Evolutionary conservation across 805 yeast genomes (phyloP).

Genomic region (Wickerhamomyces rabaulensis): DNA sequence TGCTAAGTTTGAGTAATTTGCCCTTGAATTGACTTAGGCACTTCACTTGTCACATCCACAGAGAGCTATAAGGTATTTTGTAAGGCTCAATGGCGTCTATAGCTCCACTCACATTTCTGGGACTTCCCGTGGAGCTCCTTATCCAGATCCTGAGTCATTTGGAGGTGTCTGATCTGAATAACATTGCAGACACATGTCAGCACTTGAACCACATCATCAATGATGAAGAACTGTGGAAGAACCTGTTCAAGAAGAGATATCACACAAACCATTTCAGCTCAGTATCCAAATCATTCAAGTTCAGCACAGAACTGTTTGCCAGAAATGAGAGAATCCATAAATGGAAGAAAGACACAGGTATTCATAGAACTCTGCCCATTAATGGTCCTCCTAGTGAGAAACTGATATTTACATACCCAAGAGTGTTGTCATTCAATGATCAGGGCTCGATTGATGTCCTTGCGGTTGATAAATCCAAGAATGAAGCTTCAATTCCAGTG

Average conservation of each 20-base stretch:
- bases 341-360: slow-evolving; percentile 16
- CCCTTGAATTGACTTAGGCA: not conserved
- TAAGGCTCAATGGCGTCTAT: not conserved
- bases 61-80: not conserved
- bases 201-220: slow-evolving; percentile 26
- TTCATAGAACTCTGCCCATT: slow-evolving; percentile 7
- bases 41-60: no score
- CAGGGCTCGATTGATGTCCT: slow-evolving; percentile 14
- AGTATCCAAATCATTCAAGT: slow-evolving; percentile 27
- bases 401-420: slow-evolving; percentile 15
- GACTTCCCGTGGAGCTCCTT: slow-evolving; percentile 32
- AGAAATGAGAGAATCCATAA: slow-evolving; percentile 20
- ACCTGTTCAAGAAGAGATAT: slow-evolving; percentile 27
- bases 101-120: slow-evolving; percentile 6
- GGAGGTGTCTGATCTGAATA: slow-evolving; percentile 30
- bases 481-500: slow-evolving; percentile 16
- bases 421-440: slow-evolving; percentile 10
- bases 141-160: slow-evolving; percentile 31
- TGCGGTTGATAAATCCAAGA: slow-evolving; percentile 11
- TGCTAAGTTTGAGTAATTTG: not conserved
- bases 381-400: slow-evolving; percentile 7
- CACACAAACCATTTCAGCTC: slow-evolving; percentile 31
- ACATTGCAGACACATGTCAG: slow-evolving; percentile 27
- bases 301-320: slow-evolving; percentile 29
- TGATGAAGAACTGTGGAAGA: slow-evolving; percentile 39